These are phyloP conservation scores for Rubus idaeus DNA, from an alignment of 306 rosid genomes.

Conservation along the genomic window DNA sequence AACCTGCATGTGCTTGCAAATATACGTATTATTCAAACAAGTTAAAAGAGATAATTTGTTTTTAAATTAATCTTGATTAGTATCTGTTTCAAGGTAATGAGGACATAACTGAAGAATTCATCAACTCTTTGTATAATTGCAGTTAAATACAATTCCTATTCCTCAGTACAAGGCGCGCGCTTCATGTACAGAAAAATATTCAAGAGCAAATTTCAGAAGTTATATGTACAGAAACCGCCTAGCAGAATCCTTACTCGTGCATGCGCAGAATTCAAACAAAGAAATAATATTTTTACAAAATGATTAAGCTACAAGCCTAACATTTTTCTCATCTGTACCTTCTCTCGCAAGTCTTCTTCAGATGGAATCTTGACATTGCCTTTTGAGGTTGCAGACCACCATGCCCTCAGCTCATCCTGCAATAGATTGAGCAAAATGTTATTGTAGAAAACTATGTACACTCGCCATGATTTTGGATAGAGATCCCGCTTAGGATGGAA, in stretches of 20 bases:
- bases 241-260: neutral
- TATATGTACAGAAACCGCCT: neutral
- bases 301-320: slow-evolving; percentile 57
- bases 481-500: neutral
- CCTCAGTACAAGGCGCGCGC: neutral
- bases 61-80: neutral
- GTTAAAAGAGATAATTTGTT: neutral
- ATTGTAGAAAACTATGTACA: neutral
- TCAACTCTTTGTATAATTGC: neutral
- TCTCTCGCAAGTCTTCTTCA: slow-evolving; percentile 53
- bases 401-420: slow-evolving; percentile 92
- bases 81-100: no score
- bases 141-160: neutral
- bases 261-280: neutral
- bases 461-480: neutral
- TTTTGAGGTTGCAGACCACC: slow-evolving; percentile 66
- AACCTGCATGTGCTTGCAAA: neutral
- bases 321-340: slow-evolving; percentile 47
- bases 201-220: neutral
- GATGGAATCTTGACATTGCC: slow-evolving; percentile 47
- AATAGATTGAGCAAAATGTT: neutral
- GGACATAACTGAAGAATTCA: neutral
- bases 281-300: neutral
- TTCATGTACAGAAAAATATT: neutral
- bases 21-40: neutral